Evolutionary conservation across 805 yeast species (phyloP).

Genomic region (Candida coleopterorum): DNA sequence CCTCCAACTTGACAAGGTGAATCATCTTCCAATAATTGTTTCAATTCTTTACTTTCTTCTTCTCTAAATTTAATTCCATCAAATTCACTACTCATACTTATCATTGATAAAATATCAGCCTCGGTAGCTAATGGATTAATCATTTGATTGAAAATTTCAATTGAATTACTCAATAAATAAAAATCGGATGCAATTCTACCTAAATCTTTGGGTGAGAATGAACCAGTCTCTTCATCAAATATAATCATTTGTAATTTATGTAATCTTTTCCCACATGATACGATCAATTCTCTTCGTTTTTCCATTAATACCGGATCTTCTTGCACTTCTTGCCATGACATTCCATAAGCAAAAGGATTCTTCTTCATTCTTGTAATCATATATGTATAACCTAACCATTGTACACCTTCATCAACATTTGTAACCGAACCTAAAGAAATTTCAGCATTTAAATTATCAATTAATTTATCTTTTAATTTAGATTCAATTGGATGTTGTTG

Average conservation of each 20-base stretch:
- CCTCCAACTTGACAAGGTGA: constrained; percentile 83
- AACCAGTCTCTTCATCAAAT: constrained; percentile 77
- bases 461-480: constrained; percentile 65
- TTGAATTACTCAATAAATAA: constrained; percentile 75
- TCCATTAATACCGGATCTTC: constrained; percentile 78
- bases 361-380: constrained; percentile 90
- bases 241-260: constrained; percentile 90
- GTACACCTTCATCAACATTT: constrained; percentile 88
- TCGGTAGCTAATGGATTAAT: constrained; percentile 83
- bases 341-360: constrained; percentile 89
- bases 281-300: constrained; percentile 69
- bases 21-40: constrained; percentile 50
- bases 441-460: constrained; percentile 94
- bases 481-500: constrained; percentile 98
- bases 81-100: constrained; percentile 90
- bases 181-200: constrained; percentile 96
- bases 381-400: constrained; percentile 97
- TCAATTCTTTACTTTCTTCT: constrained; percentile 78
- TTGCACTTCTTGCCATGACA: constrained; percentile 78
- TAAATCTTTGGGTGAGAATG: constrained; percentile 78
- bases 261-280: constrained; percentile 75
- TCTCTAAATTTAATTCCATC: constrained; percentile 84
- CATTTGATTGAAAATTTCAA: constrained; percentile 85
- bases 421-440: constrained; percentile 94
- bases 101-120: constrained; percentile 84